Base-by-base conservation (phyloP, 331 rosid genomes). In the Rosa hybrid region DNA sequence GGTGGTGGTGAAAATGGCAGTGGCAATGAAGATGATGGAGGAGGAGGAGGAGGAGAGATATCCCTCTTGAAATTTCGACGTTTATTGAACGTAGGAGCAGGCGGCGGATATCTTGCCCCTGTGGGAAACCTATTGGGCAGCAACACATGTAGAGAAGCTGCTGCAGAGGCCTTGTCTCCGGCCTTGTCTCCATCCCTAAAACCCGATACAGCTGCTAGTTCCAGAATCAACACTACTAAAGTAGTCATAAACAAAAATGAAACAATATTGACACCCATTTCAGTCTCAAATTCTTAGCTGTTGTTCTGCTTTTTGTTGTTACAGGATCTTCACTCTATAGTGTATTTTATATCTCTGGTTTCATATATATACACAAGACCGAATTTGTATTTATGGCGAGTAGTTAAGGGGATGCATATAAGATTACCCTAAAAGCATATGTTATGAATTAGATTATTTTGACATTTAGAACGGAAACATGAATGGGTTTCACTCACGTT, bases 31-130 rank as follows among this genome's bases (percentile, higher is more conserved):
- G 46, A 42, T 42, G 46, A 42, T 42, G 46, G 46, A 42, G 46
- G 46, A 42, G 46, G 46, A 42, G 71, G 13, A 1, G 71, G 27
- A 16, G 27, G 27, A 14, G 17, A 8, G 49, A 30, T 27, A 30
- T 30, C 72, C 46, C 7, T 68, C 49, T 68, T 39, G 72, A 39
- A 68, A 18, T 68, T 8, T 68, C 49, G 27, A 38, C 18, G 72
- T 68, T 39, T 41, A 41, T 68, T 68, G 27, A 68, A 8, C 3
- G 23, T 1, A 9, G 49, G 72, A 18, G 72, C 50, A 38, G 72
- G 72, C 27, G 72, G 72, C 16, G 72, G 72, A 41, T 13, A 38
- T 16, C 71, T 65, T 65, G n/a, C 44, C 71, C 46, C 34, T 45
- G 3, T 39, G 18, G 2, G 72, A 68, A 17, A 8, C 27, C 23